These are phyloP conservation scores for Stagonosporopsis vannaccii DNA, from an alignment of 2,329 filamentous ascomycete genomes.

Conservation along the genomic window DNA sequence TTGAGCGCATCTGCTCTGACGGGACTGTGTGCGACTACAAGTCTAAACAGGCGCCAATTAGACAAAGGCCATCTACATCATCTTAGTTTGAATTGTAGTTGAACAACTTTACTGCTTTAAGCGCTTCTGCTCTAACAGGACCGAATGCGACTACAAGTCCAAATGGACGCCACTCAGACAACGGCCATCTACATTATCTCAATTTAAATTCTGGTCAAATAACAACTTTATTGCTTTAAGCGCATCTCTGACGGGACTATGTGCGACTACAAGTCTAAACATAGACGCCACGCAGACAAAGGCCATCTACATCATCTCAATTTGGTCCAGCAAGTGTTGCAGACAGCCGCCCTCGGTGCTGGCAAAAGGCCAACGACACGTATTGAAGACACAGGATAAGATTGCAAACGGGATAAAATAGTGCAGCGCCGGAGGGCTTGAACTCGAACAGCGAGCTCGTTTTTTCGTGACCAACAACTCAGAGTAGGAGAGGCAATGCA, in stretches of 20 bases:
- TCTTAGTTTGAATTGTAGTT: neutral
- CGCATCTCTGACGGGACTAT: neutral
- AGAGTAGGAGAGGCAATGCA: slow-evolving; percentile 2
- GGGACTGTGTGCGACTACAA: neutral
- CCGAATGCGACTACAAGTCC: neutral
- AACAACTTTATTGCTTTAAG: neutral
- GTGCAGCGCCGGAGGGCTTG: slow-evolving; percentile 3
- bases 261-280: neutral
- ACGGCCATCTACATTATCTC: slow-evolving; percentile 6
- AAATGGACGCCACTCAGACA: neutral
- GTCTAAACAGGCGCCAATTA: neutral
- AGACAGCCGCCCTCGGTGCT: slow-evolving; percentile 8
- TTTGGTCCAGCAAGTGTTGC: slow-evolving; percentile 14
- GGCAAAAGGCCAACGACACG: slow-evolving; percentile 1
- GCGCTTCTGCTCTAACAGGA: neutral
- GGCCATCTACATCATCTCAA: slow-evolving; percentile 6
- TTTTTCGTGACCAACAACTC: slow-evolving; percentile 4
- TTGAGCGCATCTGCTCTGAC: neutral
- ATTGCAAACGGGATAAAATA: slow-evolving; percentile 1
- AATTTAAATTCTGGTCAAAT: neutral
- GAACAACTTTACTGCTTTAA: neutral
- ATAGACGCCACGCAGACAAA: neutral
- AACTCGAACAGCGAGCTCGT: neutral
- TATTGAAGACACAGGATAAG: neutral
- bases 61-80: slow-evolving; percentile 5